phyloP scores from a whole-genome alignment of 192 early-diverging fungal species.

The Coemansia sp. region DNA sequence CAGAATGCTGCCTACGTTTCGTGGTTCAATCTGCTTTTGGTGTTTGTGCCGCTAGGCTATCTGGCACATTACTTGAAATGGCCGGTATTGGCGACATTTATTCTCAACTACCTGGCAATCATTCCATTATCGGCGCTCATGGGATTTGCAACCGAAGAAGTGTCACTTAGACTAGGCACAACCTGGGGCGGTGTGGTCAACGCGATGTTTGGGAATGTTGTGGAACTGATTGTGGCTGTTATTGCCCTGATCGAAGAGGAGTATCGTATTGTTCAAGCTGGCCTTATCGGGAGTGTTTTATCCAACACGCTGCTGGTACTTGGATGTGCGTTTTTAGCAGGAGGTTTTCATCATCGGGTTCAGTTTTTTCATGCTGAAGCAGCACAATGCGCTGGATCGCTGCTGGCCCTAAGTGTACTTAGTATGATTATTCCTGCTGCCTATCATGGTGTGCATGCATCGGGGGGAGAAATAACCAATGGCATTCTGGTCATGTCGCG shows the following conservation, averaged over 20 bases:
- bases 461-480: constrained; percentile 46
- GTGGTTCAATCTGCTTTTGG: constrained; percentile 67
- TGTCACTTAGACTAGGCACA: constrained; percentile 65
- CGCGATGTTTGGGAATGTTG: constrained; percentile 70
- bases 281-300: constrained; percentile 86
- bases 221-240: constrained; percentile 57
- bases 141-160: constrained; percentile 84
- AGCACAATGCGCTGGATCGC: constrained; percentile 67
- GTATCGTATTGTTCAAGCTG: constrained; percentile 67
- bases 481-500: constrained; percentile 62
- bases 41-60: constrained; percentile 82
- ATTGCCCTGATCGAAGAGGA: constrained; percentile 63
- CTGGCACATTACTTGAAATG: constrained; percentile 61
- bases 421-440: constrained; percentile 72
- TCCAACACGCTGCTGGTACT: constrained; percentile 88
- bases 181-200: constrained; percentile 67
- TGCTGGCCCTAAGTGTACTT: constrained; percentile 63
- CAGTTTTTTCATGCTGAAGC: constrained; percentile 70
- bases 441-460: constrained; percentile 56
- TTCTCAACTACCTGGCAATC: constrained; percentile 85
- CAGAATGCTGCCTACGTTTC: constrained; percentile 44
- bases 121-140: constrained; percentile 87
- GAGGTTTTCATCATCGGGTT: constrained; percentile 65
- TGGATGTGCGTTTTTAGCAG: constrained; percentile 82
- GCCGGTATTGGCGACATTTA: constrained; percentile 66